phyloP scores from a whole-genome alignment of 2,329 filamentous ascomycete species.

The Dothistroma pini region DNA sequence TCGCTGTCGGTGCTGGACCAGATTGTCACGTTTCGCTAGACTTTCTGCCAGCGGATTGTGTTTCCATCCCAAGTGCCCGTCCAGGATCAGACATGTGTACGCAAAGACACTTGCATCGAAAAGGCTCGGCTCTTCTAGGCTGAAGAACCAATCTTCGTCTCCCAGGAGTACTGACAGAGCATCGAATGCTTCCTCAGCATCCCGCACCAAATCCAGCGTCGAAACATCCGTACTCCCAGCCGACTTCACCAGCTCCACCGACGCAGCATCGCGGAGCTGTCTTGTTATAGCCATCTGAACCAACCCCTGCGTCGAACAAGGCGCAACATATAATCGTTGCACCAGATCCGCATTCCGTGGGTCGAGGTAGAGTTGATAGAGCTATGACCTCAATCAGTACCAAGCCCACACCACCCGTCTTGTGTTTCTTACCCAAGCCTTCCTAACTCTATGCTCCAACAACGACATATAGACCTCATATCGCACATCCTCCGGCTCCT shows the following conservation, averaged over 20 bases:
- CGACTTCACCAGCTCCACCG: conserved; percentile 66
- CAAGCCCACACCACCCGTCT: neutral
- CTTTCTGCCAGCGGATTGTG: conserved; percentile 58
- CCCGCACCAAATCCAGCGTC: conserved; percentile 54
- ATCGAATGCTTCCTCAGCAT: conserved; percentile 60
- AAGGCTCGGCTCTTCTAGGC: conserved; percentile 56
- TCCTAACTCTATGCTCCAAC: conserved; percentile 71
- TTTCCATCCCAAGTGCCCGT: conserved; percentile 60
- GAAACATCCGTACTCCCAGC: conserved; percentile 33
- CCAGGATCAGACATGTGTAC: conserved; percentile 78
- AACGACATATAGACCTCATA: conserved; percentile 76
- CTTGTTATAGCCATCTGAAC: conserved; percentile 62
- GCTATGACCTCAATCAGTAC: conserved; percentile 38
- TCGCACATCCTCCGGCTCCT: conserved; percentile 52
- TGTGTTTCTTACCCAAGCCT: conserved; percentile 67
- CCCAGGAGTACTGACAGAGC: conserved; percentile 60
- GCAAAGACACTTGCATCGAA: conserved; percentile 90
- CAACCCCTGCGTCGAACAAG: conserved; percentile 56
- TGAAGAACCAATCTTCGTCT: conserved; percentile 60
- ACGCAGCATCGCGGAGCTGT: conserved; percentile 69
- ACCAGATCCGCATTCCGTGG: conserved; percentile 66
- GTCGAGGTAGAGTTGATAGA: conserved; percentile 78
- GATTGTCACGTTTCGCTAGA: conserved; percentile 55
- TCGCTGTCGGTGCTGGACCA: conserved; percentile 63
- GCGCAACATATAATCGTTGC: conserved; percentile 64